Evolutionary conservation across 495 filamentous ascomycete species (phyloP).

Genomic region (Xylaria telfairii): DNA sequence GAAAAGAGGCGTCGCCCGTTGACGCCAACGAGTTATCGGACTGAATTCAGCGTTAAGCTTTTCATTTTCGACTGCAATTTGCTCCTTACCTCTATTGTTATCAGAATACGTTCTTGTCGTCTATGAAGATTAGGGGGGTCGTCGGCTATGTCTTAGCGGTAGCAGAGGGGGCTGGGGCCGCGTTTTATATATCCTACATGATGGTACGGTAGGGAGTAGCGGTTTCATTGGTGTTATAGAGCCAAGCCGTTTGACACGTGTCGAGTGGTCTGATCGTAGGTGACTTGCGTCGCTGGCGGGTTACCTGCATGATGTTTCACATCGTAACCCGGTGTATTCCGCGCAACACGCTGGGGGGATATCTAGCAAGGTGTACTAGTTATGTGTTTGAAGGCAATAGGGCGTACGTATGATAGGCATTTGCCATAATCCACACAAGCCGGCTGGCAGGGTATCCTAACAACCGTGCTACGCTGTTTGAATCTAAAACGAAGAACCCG

Average conservation of each 20-base stretch:
- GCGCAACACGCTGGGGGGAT: neutral
- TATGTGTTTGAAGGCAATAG: neutral
- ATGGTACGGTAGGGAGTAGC: neutral
- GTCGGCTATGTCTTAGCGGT: neutral
- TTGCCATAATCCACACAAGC: neutral
- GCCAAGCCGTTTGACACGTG: neutral
- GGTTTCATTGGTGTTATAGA: slow-evolving; percentile 6
- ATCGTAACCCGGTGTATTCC: neutral
- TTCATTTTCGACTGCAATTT: neutral
- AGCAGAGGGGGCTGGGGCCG: neutral
- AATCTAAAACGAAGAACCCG: neutral
- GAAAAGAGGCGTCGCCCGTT: neutral
- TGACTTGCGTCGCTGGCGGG: neutral
- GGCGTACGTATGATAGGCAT: neutral
- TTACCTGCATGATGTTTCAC: slow-evolving; percentile 4
- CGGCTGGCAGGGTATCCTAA: neutral
- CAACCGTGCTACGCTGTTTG: neutral
- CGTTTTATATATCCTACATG: neutral
- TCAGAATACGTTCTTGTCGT: neutral
- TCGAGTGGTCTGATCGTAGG: neutral
- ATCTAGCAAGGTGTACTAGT: neutral
- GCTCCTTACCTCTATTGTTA: neutral
- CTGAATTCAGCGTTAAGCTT: neutral
- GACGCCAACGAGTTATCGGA: neutral
- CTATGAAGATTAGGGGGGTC: neutral